These are phyloP conservation scores for Chalciporus sphaerocephalus DNA, from an alignment of 768 basidiomycete species.

Conservation along the genomic window DNA sequence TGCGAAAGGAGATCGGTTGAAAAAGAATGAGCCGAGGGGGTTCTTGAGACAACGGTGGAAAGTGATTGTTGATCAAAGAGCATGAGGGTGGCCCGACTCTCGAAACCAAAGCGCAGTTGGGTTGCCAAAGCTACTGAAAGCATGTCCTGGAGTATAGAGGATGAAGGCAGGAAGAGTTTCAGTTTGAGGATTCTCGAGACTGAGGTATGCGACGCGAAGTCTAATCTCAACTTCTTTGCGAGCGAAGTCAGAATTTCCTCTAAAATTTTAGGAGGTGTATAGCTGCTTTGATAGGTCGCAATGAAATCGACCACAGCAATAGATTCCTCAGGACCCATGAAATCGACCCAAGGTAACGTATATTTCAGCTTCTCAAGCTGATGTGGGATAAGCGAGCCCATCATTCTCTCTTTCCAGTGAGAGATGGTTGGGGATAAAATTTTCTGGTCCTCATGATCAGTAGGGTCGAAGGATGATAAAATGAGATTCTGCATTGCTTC, in stretches of 20 bases:
- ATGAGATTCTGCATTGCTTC: slow-evolving; percentile 44
- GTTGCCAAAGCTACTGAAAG: slow-evolving; percentile 41
- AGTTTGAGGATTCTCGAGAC: slow-evolving; percentile 26
- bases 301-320: slow-evolving; percentile 43
- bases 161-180: slow-evolving; percentile 36
- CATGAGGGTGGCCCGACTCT: slow-evolving; percentile 17
- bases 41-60: slow-evolving; percentile 3
- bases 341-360: slow-evolving; percentile 48
- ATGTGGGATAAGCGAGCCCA: slow-evolving; percentile 9
- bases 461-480: slow-evolving; percentile 34
- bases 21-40: background rate
- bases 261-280: slow-evolving; percentile 28
- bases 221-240: no score
- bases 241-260: slow-evolving; percentile 32
- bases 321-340: slow-evolving; percentile 41
- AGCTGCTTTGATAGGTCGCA: no score
- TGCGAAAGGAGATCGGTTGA: slow-evolving; percentile 25
- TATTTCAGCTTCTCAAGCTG: slow-evolving; percentile 8
- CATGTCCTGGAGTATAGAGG: slow-evolving; percentile 42
- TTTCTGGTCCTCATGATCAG: slow-evolving; percentile 34
- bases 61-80: slow-evolving; percentile 4
- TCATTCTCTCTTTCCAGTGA: slow-evolving; percentile 38
- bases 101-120: slow-evolving; percentile 26
- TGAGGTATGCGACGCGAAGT: no score
- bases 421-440: slow-evolving; percentile 38